Base-by-base conservation (phyloP, 2,329 filamentous ascomycete genomes). In the Fusarium hostae region DNA sequence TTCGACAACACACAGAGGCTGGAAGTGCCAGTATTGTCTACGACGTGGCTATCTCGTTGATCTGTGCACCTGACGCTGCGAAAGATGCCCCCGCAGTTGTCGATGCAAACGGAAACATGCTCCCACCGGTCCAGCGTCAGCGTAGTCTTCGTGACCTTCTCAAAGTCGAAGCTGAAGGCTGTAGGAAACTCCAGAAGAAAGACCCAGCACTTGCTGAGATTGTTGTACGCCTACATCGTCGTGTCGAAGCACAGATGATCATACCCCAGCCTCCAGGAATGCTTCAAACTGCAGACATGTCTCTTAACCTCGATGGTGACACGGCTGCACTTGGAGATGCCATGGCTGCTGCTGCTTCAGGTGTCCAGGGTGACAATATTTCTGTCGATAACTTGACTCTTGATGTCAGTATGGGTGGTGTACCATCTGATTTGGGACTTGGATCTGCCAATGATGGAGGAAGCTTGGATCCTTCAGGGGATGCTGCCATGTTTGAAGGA, bases 41-140 rank as follows among this genome's bases (percentile, higher is more conserved):
- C 60, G 93, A 95, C 73, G 85, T 94, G 13, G 91, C 88, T 5
- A 88, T 88, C 5, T 88, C 91, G 2, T 82, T 95, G 11, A 84
- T 95, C 13, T 93, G 92, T 76, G 89, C 91, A 1, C 91, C 92
- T 0, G 86, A 90, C 73, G 84, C 84, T 3, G 85, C 81, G 39
- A 87, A 85, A 72, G 80, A 84, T 63, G 78, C 78, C 9, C 80
- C 80, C 9, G 77, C 80, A 0, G 73, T 78, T 56, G 65, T 81
- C 26, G 82, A 83, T 65, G 77, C 79, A 9, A 75, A 81, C 48
- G 78, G 82, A 39, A 75, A 82, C 75, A 64, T 82, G 41, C 78
- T 78, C 3, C 75, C 80, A 9, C 78, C 78, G 3, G 77, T 79
- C n/a, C 86, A 86, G 74, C 83, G 82, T 6, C 83, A 83, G 13